A percentile compares a stretch with the other conserved stretches of the same genome.
Conservation (phyloP, 1,139 yeast genomes). For the Geotrichum klebahnii region DNA sequence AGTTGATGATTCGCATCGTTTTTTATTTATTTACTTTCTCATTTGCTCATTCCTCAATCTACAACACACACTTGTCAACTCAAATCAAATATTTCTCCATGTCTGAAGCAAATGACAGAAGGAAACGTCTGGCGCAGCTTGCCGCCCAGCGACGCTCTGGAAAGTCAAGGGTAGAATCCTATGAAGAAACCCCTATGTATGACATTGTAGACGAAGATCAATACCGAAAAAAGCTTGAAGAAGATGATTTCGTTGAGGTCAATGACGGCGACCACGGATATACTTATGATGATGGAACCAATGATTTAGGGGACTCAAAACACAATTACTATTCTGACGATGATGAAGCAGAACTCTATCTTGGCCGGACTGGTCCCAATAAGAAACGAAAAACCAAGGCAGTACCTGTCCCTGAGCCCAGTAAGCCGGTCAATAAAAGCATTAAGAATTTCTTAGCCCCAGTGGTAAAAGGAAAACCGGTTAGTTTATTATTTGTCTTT, state of each 20-base stretch:
- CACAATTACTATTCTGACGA: conserved; percentile 28
- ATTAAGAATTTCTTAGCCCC: conserved; percentile 19
- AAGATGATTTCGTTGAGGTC: conserved; percentile 28
- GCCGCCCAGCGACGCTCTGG: conserved; percentile 16
- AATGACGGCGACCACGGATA: conserved; percentile 24
- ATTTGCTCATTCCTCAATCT: neutral
- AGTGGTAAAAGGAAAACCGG: conserved; percentile 16
- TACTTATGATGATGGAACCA: conserved; percentile 20
- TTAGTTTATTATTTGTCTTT: conserved; percentile 4
- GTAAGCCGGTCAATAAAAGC: conserved; percentile 24
- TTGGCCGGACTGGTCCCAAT: conserved; percentile 36
- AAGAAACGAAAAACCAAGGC: conserved; percentile 20
- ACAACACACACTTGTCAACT: too few species aligned
- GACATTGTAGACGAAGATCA: conserved; percentile 21
- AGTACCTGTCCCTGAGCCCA: conserved; percentile 24
- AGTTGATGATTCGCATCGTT: too few species aligned
- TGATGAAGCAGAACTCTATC: conserved; percentile 47
- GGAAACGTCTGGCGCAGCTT: conserved; percentile 17
- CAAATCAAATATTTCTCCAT: neutral
- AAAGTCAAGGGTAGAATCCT: conserved; percentile 5
- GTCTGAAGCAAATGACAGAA: conserved; percentile 15
- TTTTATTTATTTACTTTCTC: neutral
- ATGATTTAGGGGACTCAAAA: conserved; percentile 21
- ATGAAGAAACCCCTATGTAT: conserved; percentile 18
- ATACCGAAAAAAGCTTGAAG: conserved; percentile 24